These are phyloP conservation scores for Penicillium flavigenum DNA, from an alignment of 495 filamentous ascomycete species.

Conservation along the genomic window DNA sequence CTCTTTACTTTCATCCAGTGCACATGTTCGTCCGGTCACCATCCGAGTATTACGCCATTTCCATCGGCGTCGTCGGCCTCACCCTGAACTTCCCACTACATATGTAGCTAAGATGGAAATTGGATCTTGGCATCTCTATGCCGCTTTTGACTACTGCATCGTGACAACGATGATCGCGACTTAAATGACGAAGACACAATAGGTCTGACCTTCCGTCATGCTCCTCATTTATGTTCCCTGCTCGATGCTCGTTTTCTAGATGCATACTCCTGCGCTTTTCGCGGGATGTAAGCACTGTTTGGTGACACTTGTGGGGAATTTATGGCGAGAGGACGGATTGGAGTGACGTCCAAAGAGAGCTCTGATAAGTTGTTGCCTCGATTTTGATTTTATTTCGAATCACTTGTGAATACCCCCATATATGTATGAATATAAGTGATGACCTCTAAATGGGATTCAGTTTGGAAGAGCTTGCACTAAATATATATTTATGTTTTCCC, in stretches of 20 bases:
- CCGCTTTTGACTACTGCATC: background rate
- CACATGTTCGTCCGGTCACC: background rate
- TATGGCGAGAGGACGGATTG: constrained; percentile 17
- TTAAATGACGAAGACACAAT: constrained; percentile 37
- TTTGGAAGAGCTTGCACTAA: background rate
- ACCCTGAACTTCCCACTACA: background rate
- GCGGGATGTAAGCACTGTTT: constrained; percentile 36
- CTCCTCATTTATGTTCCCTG: background rate
- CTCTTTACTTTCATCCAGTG: background rate
- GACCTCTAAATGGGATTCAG: no score
- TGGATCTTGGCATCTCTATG: background rate
- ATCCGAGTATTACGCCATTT: background rate
- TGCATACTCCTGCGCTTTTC: constrained; percentile 33
- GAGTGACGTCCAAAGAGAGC: constrained; percentile 51
- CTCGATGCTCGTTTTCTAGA: constrained; percentile 16
- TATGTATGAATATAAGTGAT: background rate
- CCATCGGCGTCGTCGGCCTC: background rate
- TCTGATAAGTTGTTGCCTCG: constrained; percentile 39
- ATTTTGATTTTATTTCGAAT: background rate
- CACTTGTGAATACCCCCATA: background rate
- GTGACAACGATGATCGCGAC: background rate
- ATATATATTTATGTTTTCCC: constrained; percentile 14
- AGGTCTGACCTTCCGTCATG: constrained; percentile 24
- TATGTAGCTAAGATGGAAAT: constrained; percentile 8
- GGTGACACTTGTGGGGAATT: background rate